phyloP scores from a whole-genome alignment of 2,329 filamentous ascomycete genomes.

The Venturia pyrina region DNA sequence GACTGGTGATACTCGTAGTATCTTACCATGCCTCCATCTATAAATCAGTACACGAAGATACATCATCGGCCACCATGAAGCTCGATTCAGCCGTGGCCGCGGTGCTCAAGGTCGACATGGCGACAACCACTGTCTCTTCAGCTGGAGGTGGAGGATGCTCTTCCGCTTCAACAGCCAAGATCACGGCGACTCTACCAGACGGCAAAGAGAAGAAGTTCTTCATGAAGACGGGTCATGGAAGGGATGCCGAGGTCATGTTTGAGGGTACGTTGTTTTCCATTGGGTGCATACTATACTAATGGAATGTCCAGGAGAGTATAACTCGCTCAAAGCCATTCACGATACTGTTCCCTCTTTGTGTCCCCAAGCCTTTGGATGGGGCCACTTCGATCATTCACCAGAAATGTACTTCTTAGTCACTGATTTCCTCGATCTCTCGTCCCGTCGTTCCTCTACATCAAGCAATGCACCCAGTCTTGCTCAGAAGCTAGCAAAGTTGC shows the following conservation, averaged over 20 bases:
- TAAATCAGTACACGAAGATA: not conserved
- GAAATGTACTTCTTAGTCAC: constrained; percentile 53
- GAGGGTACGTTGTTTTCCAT: constrained; percentile 35
- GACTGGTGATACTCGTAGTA: not conserved
- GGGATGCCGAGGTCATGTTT: constrained; percentile 58
- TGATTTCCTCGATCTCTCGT: constrained; percentile 64
- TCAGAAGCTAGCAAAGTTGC: constrained; percentile 66
- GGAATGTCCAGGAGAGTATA: constrained; percentile 56
- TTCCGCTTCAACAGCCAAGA: constrained; percentile 54
- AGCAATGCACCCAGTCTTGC: constrained; percentile 49
- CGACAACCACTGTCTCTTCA: constrained; percentile 44
- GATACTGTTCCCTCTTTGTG: constrained; percentile 62
- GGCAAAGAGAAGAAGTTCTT: constrained; percentile 51
- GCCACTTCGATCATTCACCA: constrained; percentile 39
- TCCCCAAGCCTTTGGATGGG: constrained; percentile 65
- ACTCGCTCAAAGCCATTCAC: constrained; percentile 75
- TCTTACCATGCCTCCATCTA: not conserved
- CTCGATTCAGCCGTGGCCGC: constrained; percentile 54
- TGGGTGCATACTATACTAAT: not conserved
- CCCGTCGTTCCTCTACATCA: constrained; percentile 19
- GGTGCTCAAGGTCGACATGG: constrained; percentile 49
- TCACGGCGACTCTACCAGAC: constrained; percentile 35
- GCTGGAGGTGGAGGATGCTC: constrained; percentile 58
- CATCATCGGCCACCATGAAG: constrained; percentile 27
- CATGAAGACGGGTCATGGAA: constrained; percentile 58